Evolutionary conservation across 1,139 yeast species (phyloP).

Genomic region (Kodamaea sp.): DNA sequence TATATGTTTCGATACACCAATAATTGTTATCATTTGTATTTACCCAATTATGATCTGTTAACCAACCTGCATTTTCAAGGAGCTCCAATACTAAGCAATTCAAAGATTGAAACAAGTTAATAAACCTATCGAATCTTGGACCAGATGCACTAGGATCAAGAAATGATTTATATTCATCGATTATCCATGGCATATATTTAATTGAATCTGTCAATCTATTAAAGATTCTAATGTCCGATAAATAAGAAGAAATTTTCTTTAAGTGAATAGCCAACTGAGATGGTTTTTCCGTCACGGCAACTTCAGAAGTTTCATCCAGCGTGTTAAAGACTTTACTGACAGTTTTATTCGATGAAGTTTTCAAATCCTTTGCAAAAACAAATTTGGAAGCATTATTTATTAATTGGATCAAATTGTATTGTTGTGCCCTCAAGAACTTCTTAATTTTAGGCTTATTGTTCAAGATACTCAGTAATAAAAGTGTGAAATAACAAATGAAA

Average conservation of each 20-base stretch:
- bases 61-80: constrained; percentile 57
- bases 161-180: constrained; percentile 35
- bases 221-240: constrained; percentile 53
- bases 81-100: constrained; percentile 47
- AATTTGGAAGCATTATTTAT: constrained; percentile 12
- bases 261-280: constrained; percentile 38
- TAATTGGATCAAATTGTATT: constrained; percentile 20
- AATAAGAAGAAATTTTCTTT: constrained; percentile 41
- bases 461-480: constrained; percentile 37
- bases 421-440: constrained; percentile 29
- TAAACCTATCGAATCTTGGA: constrained; percentile 31
- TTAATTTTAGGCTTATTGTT: constrained; percentile 37
- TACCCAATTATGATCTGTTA: constrained; percentile 54
- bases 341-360: constrained; percentile 15
- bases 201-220: constrained; percentile 52
- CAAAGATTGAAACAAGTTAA: constrained; percentile 40
- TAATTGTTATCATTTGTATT: constrained; percentile 40
- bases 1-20: constrained; percentile 45
- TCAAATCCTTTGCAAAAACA: constrained; percentile 17
- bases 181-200: constrained; percentile 49
- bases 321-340: constrained; percentile 5
- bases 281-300: constrained; percentile 3
- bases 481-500: constrained; percentile 44
- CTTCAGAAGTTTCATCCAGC: constrained; percentile 2
- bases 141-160: constrained; percentile 22